Evolutionary conservation across 176 grass and related monocot species (phyloP).

Genomic region (Rhynchospora tenuis): DNA sequence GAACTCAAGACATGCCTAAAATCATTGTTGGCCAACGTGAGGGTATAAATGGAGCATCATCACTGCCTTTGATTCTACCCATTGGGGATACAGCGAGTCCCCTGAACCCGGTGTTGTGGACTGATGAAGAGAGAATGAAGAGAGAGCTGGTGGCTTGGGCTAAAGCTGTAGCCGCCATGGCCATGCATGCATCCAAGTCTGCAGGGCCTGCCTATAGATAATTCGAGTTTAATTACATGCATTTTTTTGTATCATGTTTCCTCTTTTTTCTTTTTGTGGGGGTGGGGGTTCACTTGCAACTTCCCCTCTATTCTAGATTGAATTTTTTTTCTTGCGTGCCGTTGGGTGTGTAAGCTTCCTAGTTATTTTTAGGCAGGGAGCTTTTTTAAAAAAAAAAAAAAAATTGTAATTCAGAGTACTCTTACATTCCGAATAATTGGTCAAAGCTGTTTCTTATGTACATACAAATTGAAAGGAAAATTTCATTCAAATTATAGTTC

Average conservation of each 20-base stretch:
- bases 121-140: constrained; percentile 66
- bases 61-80: not conserved
- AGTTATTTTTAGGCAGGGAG: not conserved
- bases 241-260: not conserved
- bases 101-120: constrained; percentile 46
- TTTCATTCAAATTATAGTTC: not conserved
- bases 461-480: not conserved
- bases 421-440: not conserved
- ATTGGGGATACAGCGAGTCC: not conserved
- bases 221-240: not conserved
- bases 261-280: not conserved
- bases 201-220: not conserved
- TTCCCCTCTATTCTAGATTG: not conserved
- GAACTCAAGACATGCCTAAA: not conserved
- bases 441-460: not conserved
- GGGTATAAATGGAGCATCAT: not conserved
- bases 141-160: constrained; percentile 62
- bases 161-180: constrained; percentile 63
- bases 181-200: constrained; percentile 6
- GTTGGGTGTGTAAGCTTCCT: constrained; percentile 2
- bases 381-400: too few relatives aligned
- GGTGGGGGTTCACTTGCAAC: too few relatives aligned
- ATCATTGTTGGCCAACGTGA: not conserved
- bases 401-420: not conserved
- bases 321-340: constrained; percentile 12